phyloP scores from a whole-genome alignment of 164 flowering plant genomes.

The Kingdonia uniflora region DNA sequence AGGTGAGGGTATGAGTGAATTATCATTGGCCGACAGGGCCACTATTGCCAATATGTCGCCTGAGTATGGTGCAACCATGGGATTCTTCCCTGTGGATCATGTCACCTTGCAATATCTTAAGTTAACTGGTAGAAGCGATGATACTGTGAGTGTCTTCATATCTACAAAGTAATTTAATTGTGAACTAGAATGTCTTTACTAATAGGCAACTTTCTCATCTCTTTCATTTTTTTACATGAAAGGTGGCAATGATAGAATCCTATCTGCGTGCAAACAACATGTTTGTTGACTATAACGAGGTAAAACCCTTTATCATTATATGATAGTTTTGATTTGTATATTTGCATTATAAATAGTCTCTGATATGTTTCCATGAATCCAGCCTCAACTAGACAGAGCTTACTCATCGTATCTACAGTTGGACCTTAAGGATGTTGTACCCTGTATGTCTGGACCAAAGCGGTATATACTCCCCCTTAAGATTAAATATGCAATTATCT shows the following conservation, averaged over 20 bases:
- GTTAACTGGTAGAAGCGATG: conserved; percentile 82
- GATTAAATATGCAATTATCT: neutral
- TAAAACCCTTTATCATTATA: conserved; percentile 6
- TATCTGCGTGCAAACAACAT: conserved; percentile 74
- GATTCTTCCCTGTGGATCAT: conserved; percentile 90
- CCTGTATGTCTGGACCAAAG: conserved; percentile 82
- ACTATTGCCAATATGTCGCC: conserved; percentile 31
- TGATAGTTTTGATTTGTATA: too few species aligned
- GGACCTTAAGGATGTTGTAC: conserved; percentile 62
- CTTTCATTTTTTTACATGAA: neutral
- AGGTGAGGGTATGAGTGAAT: conserved; percentile 76
- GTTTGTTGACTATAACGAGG: conserved; percentile 87
- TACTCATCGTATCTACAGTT: conserved; percentile 64
- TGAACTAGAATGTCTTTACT: too few species aligned
- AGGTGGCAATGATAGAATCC: conserved; percentile 73
- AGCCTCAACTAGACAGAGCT: conserved; percentile 58
- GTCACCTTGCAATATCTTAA: conserved; percentile 75
- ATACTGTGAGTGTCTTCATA: conserved; percentile 40
- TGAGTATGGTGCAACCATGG: conserved; percentile 71
- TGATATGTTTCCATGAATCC: conserved; percentile 11
- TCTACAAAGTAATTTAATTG: neutral
- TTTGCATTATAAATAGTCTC: neutral
- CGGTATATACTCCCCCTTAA: conserved; percentile 23
- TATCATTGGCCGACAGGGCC: conserved; percentile 78
- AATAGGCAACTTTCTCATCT: too few species aligned